These are phyloP conservation scores for Hydrangea macrophylla DNA, from an alignment of 148 eudicot species.

Conservation along the genomic window DNA sequence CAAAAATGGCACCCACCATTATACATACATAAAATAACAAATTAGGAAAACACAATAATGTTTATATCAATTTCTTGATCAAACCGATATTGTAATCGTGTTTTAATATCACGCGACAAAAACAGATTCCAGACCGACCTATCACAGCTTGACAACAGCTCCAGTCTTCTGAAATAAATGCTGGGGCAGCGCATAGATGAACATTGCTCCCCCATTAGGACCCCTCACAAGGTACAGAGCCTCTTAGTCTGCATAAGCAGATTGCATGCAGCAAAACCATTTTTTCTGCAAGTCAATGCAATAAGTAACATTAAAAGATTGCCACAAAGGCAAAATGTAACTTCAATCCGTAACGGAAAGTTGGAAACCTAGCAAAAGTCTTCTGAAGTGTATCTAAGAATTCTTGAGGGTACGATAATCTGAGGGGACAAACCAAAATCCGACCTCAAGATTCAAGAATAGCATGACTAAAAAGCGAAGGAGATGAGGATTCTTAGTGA, in stretches of 20 bases:
- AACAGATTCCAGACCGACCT: constrained; percentile 25
- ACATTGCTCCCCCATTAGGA: not conserved
- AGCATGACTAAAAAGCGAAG: too few species aligned
- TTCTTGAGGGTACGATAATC: too few species aligned
- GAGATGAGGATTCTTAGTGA: too few species aligned
- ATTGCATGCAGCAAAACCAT: constrained; percentile 46
- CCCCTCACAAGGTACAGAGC: constrained; percentile 1
- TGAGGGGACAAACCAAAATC: too few species aligned
- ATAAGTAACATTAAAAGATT: not conserved
- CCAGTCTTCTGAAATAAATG: constrained; percentile 22
- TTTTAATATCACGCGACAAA: constrained; percentile 16
- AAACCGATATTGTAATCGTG: constrained; percentile 5
- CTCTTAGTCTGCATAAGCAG: constrained; percentile 31
- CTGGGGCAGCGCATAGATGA: constrained; percentile 7
- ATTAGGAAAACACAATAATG: not conserved
- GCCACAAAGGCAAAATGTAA: not conserved
- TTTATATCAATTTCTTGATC: constrained; percentile 7
- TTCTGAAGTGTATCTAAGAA: too few species aligned
- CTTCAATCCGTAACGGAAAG: too few species aligned
- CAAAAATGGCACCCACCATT: constrained; percentile 8
- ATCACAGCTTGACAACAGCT: constrained; percentile 26
- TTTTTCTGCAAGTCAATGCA: constrained; percentile 33
- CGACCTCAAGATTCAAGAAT: too few species aligned
- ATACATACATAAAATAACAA: too few species aligned
- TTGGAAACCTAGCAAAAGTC: too few species aligned